Conservation (phyloP, 2,329 filamentous ascomycete genomes). For the Aspergillus quadricinctus region DNA sequence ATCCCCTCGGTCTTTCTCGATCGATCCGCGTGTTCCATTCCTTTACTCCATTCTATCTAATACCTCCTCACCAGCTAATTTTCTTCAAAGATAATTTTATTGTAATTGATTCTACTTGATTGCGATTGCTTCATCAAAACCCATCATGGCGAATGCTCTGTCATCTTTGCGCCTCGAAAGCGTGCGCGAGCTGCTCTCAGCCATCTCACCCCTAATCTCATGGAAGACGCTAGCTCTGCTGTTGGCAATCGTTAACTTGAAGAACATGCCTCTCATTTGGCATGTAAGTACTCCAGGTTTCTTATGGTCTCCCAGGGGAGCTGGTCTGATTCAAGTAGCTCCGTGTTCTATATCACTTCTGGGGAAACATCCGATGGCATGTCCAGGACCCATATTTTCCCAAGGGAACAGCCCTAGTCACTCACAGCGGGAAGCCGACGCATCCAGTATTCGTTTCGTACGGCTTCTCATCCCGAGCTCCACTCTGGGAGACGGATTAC, state of each 20-base stretch:
- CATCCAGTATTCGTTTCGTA: conserved; percentile 69
- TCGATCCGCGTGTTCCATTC: background rate
- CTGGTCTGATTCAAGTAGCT: conserved; percentile 40
- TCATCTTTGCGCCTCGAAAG: conserved; percentile 16
- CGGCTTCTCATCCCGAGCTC: conserved; percentile 62
- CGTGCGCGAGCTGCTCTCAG: conserved; percentile 19
- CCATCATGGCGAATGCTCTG: conserved; percentile 10
- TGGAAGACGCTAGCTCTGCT: conserved; percentile 36
- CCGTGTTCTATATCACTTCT: conserved; percentile 56
- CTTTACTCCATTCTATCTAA: background rate
- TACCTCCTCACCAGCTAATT: background rate
- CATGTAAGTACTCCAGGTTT: conserved; percentile 35
- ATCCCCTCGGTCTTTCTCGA: background rate
- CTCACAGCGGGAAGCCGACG: conserved; percentile 32
- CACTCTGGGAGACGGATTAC: conserved; percentile 77
- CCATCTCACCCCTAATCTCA: conserved; percentile 20
- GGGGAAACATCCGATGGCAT: conserved; percentile 51
- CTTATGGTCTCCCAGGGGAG: too few species aligned
- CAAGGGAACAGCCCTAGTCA: conserved; percentile 31
- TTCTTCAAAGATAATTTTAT: background rate
- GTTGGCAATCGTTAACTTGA: conserved; percentile 34
- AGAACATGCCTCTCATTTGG: conserved; percentile 37
- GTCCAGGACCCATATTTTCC: conserved; percentile 46
- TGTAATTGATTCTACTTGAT: background rate
- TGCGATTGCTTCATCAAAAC: background rate